Evolutionary conservation across 495 filamentous ascomycete species (phyloP), one percentile per base, ranked within the genome.

Genomic region (Penicillium paxilli): DNA sequence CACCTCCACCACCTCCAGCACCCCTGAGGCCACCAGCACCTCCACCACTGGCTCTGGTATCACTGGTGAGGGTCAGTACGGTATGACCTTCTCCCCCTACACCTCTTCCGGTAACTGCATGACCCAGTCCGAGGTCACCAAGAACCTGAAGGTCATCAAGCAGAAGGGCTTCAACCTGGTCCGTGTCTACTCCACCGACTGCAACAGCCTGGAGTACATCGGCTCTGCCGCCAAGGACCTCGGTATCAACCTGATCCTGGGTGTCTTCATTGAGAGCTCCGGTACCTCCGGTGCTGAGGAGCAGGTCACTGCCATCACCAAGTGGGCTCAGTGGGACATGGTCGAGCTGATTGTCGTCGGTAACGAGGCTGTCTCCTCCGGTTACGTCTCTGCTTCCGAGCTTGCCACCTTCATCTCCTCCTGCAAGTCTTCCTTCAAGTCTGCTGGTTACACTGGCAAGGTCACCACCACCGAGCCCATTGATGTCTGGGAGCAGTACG

Each of bases 81-180:
- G 87, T 77, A 91, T 97, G 66, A 90, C 94, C 59, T 98, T 96
- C 83, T 91, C 90, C 35, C 90, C 92, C 17, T 98, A 92, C 78
- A 75, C 76, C 63, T 48, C 55, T 55, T 55, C 54, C 48, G 77
- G 85, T 62, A 59, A 65, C 14, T 97, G 93, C 87, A 92, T 90
- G 85, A 55, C 62, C 64, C 70, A 79, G 51, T 35, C 49, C 33
- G 71, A 84, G 48, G 83, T 98, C 64, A 49, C 71, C 51, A 47
- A 57, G 38, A 90, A 96, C 63, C 81, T 97, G 59, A 71, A 78
- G 45, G 55, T 68, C 50, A 95, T 97, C 63, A 80, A 84, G 55
- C 28, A 59, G 35, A 85, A 86, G 67, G 92, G 91, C 55, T 94
- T 96, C 84, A 77, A 74, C 58, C 80, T 85, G 52, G 70, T 98